phyloP scores from a whole-genome alignment of 1,284 basidiomycete species.

The Psilocybe mexicana region DNA sequence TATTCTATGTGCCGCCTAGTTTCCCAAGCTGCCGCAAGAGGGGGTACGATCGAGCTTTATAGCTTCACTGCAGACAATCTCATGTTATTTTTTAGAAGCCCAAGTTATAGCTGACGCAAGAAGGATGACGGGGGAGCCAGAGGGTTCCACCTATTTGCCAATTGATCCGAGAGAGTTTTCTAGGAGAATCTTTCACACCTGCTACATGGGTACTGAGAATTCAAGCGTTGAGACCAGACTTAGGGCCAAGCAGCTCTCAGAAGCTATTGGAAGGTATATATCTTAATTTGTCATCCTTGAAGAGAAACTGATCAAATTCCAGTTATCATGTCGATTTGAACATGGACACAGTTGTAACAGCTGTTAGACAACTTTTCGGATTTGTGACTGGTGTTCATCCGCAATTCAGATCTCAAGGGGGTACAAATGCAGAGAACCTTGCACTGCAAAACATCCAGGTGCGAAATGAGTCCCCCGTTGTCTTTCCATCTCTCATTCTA shows the following conservation, averaged over 20 bases:
- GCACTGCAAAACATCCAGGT: constrained; percentile 98
- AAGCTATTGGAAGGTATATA: constrained; percentile 84
- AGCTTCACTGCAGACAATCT: background rate
- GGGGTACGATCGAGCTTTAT: constrained; percentile 47
- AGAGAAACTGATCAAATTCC: background rate
- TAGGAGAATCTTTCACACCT: constrained; percentile 91
- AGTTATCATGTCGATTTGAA: constrained; percentile 96
- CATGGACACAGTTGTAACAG: constrained; percentile 91
- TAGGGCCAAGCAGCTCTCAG: constrained; percentile 84
- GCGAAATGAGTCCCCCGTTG: constrained; percentile 7
- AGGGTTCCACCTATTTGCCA: constrained; percentile 81
- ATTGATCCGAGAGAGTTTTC: constrained; percentile 86
- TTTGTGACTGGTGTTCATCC: constrained; percentile 85
- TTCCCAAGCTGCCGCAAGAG: constrained; percentile 67
- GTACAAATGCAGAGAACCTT: constrained; percentile 86
- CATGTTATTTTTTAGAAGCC: constrained; percentile 49
- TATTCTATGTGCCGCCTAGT: constrained; percentile 96
- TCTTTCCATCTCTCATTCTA: background rate
- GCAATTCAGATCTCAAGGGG: constrained; percentile 88
- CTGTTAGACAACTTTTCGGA: constrained; percentile 82
- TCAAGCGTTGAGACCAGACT: constrained; percentile 85
- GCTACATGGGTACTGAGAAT: constrained; percentile 99
- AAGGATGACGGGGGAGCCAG: constrained; percentile 83
- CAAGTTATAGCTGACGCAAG: constrained; percentile 92
- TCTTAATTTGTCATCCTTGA: background rate